phyloP scores from a whole-genome alignment of 148 eudicot species.

The Rhododendron williamsianum region DNA sequence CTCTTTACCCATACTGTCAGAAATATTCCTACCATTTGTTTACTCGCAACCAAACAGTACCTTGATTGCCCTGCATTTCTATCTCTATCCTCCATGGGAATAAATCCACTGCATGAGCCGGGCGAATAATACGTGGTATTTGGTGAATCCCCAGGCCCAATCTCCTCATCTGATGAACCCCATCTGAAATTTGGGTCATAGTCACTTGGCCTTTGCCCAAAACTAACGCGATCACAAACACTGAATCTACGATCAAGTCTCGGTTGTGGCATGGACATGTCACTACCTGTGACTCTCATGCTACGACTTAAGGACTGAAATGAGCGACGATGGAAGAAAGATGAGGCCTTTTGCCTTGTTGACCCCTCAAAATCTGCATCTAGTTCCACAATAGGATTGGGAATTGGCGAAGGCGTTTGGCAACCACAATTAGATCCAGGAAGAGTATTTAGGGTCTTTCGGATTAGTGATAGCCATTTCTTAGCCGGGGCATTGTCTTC shows the following conservation, averaged over 20 bases:
- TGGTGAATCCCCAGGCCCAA: constrained; percentile 43
- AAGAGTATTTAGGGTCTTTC: constrained; percentile 66
- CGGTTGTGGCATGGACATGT: constrained; percentile 40
- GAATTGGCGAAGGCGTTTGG: constrained; percentile 62
- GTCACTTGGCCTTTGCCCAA: constrained; percentile 52
- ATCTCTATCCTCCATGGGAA: constrained; percentile 52
- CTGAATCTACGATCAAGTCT: constrained; percentile 69
- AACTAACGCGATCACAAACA: constrained; percentile 71
- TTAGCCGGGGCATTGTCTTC: constrained; percentile 92
- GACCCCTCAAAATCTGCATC: constrained; percentile 75
- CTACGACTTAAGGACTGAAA: constrained; percentile 74
- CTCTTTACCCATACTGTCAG: constrained; percentile 87
- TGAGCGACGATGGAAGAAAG: constrained; percentile 66
- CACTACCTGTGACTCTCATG: constrained; percentile 54
- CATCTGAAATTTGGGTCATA: constrained; percentile 52
- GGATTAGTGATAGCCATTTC: constrained; percentile 81
- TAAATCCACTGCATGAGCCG: constrained; percentile 30
- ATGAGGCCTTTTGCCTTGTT: constrained; percentile 40
- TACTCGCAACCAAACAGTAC: constrained; percentile 89
- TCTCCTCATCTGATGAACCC: constrained; percentile 77
- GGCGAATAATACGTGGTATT: constrained; percentile 44
- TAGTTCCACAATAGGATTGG: constrained; percentile 73
- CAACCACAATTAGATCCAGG: constrained; percentile 56
- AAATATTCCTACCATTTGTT: constrained; percentile 94
- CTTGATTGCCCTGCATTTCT: constrained; percentile 47